Base-by-base conservation (phyloP, 176 grass and related monocot genomes). In the Alloteropsis semialata region DNA sequence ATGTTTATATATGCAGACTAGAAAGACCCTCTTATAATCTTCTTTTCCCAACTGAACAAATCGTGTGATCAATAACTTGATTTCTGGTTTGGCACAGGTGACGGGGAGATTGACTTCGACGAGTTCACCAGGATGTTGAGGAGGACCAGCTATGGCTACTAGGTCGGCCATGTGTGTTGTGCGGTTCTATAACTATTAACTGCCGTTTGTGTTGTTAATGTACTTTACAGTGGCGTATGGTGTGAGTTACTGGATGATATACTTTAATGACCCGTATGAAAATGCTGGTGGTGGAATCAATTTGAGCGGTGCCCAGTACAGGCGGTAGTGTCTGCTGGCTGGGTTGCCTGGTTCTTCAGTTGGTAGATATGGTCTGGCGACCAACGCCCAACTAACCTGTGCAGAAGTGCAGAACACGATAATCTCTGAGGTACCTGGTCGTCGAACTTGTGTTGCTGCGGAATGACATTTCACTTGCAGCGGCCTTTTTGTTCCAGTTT, bases 41-140 rank as follows among this genome's bases (percentile, higher is more conserved):
- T 60, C 2, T 69, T 51, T 38, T 1, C 29, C 37, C 11, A 72
- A 17, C 27, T 37, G 34, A 29, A 65, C 0, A 38, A 75, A 46
- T 5, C 1, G 10, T 32, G 21, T 8, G n/a, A 39, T 58, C 61
- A 36, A 5, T 27, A 76, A 63, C 17, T 45, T 18, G 0, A 22
- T 70, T 75, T 68, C 4, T 77, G 56, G 12, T 69, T 30, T 84
- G 32, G 50, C 4, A 17, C 88, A 99, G 97, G 87, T 45, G 97
- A 99, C 22, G 87, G 93, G 13, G 93, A 99, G 85, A 89, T 99
- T 39, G 91, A 96, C 75, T 75, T 82, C 4, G 91, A 95, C 0
- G 97, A 96, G 61, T 99, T 99, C 67, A 38, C 72, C 21, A 85
- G 85, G 87, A 92, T 99, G 53, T 94, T 99, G 93, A 94, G 72